Evolutionary conservation across 1,139 yeast species (phyloP).

Genomic region (Suhomyces taliae): DNA sequence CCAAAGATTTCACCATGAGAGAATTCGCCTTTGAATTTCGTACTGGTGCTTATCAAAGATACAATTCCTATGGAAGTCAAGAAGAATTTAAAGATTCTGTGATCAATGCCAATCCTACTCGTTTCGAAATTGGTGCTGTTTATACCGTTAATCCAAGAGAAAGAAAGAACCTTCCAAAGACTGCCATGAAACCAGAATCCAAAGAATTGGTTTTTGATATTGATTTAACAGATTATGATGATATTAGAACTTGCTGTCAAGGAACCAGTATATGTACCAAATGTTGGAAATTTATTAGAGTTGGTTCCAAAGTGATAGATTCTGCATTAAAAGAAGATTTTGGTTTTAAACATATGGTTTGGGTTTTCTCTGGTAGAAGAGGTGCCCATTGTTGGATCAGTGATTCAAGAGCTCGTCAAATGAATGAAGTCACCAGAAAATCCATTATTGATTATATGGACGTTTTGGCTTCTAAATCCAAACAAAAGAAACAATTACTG

Average conservation of each 20-base stretch:
- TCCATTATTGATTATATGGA: slow-evolving; percentile 84
- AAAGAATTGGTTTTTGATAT: slow-evolving; percentile 95
- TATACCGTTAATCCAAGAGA: slow-evolving; percentile 85
- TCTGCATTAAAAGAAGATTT: slow-evolving; percentile 78
- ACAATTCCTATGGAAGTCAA: slow-evolving; percentile 66
- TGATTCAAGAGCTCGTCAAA: slow-evolving; percentile 72
- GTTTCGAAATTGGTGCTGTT: slow-evolving; percentile 95
- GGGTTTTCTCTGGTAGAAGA: slow-evolving; percentile 99
- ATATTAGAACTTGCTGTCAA: slow-evolving; percentile 87
- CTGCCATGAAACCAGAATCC: slow-evolving; percentile 73
- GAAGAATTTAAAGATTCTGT: slow-evolving; percentile 80
- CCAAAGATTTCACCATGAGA: slow-evolving; percentile 75
- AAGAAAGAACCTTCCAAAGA: slow-evolving; percentile 74
- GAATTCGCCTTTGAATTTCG: slow-evolving; percentile 92
- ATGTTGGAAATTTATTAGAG: slow-evolving; percentile 94
- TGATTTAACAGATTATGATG: slow-evolving; percentile 96
- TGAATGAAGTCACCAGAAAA: slow-evolving; percentile 73
- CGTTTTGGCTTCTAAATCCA: slow-evolving; percentile 54
- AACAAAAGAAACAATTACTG: slow-evolving; percentile 47
- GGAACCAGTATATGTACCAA: slow-evolving; percentile 82
- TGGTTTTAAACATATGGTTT: slow-evolving; percentile 80
- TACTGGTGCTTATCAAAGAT: slow-evolving; percentile 86
- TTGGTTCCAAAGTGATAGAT: slow-evolving; percentile 78
- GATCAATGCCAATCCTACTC: slow-evolving; percentile 71
- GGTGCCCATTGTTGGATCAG: slow-evolving; percentile 99